phyloP scores from a whole-genome alignment of 2,329 filamentous ascomycete species.

The Epichloe gansuensis region DNA sequence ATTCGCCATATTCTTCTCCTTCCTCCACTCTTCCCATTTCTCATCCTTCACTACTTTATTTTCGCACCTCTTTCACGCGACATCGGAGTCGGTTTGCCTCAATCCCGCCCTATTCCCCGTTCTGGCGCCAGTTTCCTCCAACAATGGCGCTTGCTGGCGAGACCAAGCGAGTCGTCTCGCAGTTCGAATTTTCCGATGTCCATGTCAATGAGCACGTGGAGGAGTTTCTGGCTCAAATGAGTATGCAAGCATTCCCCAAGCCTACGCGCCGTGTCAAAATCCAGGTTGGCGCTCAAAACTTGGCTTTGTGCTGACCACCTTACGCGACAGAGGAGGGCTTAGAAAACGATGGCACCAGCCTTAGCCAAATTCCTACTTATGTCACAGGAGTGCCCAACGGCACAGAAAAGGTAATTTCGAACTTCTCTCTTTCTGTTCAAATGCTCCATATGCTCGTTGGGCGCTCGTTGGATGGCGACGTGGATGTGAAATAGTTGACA shows the following conservation, averaged over 20 bases:
- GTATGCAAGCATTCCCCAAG: slow-evolving; percentile 25
- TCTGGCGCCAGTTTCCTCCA: slow-evolving; percentile 41
- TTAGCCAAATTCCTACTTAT: slow-evolving; percentile 96
- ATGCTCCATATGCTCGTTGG: too few relatives aligned
- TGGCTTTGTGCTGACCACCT: background rate
- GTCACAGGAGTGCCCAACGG: slow-evolving; percentile 94
- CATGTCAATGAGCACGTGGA: slow-evolving; percentile 69
- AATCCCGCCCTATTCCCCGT: slow-evolving; percentile 43
- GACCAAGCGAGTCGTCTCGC: slow-evolving; percentile 65
- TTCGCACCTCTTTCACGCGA: slow-evolving; percentile 19
- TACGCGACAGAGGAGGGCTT: slow-evolving; percentile 60
- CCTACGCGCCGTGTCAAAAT: background rate
- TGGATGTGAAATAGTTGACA: background rate
- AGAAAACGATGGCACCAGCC: slow-evolving; percentile 59
- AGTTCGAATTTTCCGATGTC: slow-evolving; percentile 74
- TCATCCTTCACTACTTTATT: slow-evolving; percentile 19
- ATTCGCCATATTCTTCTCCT: slow-evolving; percentile 11
- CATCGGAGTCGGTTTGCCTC: slow-evolving; percentile 38
- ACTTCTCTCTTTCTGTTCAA: background rate
- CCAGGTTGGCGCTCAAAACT: background rate
- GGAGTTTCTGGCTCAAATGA: slow-evolving; percentile 81
- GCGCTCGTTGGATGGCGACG: background rate
- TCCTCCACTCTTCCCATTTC: slow-evolving; percentile 14
- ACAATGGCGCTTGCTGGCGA: slow-evolving; percentile 55
- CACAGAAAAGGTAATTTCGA: slow-evolving; percentile 63